Evolutionary conservation across 371 early-diverging fungal species (phyloP).

Genomic region (Modicella reniformis): DNA sequence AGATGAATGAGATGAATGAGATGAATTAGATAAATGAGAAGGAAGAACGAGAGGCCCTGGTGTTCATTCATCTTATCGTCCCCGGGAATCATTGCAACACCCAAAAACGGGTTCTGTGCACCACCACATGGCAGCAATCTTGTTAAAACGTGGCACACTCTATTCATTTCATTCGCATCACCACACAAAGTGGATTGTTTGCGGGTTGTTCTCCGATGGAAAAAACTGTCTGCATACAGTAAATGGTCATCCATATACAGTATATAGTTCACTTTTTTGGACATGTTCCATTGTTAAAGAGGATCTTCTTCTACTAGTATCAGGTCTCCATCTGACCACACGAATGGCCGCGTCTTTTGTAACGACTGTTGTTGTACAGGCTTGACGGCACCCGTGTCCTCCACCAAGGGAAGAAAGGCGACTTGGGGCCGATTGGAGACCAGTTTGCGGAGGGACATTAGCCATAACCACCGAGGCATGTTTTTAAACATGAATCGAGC

Average conservation of each 20-base stretch:
- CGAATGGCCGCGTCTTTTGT: slow-evolving; percentile 4
- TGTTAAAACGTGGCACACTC: background rate
- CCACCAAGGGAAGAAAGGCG: slow-evolving; percentile 20
- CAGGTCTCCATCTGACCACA: background rate
- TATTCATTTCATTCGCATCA: too few species aligned
- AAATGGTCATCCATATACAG: too few species aligned
- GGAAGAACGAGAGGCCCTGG: too few species aligned
- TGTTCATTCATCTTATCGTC: too few species aligned
- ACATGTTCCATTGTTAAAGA: too few species aligned
- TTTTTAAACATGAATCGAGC: slow-evolving; percentile 1
- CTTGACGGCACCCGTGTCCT: slow-evolving; percentile 20
- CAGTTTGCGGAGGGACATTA: background rate
- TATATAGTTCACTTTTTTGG: too few species aligned
- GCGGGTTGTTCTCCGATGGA: too few species aligned
- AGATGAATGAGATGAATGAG: background rate
- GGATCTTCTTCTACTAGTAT: too few species aligned
- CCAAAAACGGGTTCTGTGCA: background rate
- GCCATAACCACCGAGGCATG: slow-evolving; percentile 25
- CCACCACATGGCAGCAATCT: background rate
- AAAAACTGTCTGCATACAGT: too few species aligned
- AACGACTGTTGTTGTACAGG: slow-evolving; percentile 16
- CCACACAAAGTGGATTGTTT: too few species aligned
- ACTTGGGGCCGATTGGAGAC: slow-evolving; percentile 14
- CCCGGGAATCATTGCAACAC: too few species aligned
- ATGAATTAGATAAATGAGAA: too few species aligned